These are phyloP conservation scores for Podospora fimiseda DNA, from an alignment of 495 filamentous ascomycete genomes.

Conservation along the genomic window DNA sequence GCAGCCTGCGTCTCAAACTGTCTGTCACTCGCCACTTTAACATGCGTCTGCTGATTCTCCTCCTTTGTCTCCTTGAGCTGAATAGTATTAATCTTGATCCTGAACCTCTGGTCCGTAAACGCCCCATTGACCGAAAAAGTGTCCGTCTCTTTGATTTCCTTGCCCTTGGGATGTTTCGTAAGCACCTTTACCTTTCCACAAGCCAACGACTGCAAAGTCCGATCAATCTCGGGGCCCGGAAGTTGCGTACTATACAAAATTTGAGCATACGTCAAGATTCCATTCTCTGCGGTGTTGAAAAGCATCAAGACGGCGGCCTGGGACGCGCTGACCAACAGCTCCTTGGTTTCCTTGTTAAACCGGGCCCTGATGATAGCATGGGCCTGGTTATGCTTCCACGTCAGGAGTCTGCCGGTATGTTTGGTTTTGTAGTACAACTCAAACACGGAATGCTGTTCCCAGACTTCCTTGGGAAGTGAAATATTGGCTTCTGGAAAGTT, in stretches of 20 bases:
- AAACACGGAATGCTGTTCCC: conserved; percentile 62
- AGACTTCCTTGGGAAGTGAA: conserved; percentile 65
- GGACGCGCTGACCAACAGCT: conserved; percentile 79
- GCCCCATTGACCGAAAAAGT: conserved; percentile 69
- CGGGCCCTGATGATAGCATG: conserved; percentile 76
- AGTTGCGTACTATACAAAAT: conserved; percentile 62
- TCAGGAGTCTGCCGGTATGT: conserved; percentile 75
- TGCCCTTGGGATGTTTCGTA: conserved; percentile 74
- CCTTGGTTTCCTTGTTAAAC: conserved; percentile 74
- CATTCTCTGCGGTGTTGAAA: conserved; percentile 68
- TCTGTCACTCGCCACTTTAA: conserved; percentile 78
- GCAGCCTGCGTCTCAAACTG: conserved; percentile 96
- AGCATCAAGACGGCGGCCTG: conserved; percentile 86
- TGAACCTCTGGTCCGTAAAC: conserved; percentile 76
- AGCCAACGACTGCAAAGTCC: conserved; percentile 90
- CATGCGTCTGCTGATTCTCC: conserved; percentile 90
- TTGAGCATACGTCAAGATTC: conserved; percentile 56
- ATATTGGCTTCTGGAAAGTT: conserved; percentile 77
- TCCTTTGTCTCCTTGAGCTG: conserved; percentile 84
- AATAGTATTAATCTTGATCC: conserved; percentile 97
- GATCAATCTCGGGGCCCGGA: conserved; percentile 66
- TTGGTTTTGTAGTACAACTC: conserved; percentile 77
- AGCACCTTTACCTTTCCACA: conserved; percentile 86
- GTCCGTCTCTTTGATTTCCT: conserved; percentile 70
- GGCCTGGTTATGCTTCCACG: conserved; percentile 87